phyloP scores from a whole-genome alignment of 106 monocot genomes.

The Allium fistulosum region DNA sequence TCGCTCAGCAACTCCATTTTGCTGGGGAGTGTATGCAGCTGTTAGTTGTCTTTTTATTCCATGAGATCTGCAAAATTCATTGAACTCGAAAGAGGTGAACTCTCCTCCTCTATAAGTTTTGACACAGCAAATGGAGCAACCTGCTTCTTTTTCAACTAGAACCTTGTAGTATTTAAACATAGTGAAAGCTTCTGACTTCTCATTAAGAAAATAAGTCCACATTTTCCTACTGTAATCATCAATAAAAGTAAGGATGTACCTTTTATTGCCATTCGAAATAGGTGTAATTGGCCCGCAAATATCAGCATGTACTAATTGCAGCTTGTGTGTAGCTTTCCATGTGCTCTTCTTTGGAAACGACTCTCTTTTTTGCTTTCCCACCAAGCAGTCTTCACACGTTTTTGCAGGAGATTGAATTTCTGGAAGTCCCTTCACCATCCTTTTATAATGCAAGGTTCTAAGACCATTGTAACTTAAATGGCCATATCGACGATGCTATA shows the following conservation, averaged over 20 bases:
- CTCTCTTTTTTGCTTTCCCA: conserved; percentile 1
- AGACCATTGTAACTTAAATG: conserved; percentile 1
- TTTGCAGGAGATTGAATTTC: neutral
- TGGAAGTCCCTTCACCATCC: neutral
- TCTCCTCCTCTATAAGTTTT: neutral
- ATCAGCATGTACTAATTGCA: neutral
- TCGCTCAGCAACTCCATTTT: neutral
- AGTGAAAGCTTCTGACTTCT: neutral
- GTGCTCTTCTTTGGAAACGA: neutral
- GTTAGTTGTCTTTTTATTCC: neutral
- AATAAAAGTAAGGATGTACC: neutral
- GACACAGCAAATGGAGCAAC: neutral
- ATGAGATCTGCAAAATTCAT: neutral
- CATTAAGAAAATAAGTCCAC: neutral
- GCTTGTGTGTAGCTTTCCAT: neutral
- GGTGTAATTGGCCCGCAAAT: neutral
- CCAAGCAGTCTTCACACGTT: neutral
- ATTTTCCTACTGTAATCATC: conserved; percentile 1
- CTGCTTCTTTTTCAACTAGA: neutral
- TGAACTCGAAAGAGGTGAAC: neutral
- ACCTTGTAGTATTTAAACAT: neutral
- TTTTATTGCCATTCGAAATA: neutral
- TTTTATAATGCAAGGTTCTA: neutral
- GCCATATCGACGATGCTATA: conserved; percentile 1
- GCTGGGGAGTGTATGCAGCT: neutral